Percentiles rank a stretch among this genome's conserved stretches.
These are phyloP conservation scores for Aurinia saxatilis DNA, from an alignment of 345 rosid genomes.

Conservation along the genomic window DNA sequence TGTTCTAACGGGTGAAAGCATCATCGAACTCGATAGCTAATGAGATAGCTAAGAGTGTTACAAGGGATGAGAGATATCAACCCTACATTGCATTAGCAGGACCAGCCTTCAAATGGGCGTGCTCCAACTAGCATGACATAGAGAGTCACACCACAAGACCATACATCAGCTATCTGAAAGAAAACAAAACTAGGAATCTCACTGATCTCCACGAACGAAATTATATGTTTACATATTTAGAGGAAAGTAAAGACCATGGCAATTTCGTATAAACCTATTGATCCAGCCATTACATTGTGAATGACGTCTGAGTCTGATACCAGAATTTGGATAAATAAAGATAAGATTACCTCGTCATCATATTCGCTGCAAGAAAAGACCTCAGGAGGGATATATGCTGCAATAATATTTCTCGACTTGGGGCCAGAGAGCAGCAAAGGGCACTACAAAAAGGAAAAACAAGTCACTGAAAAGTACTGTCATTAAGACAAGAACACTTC, in stretches of 20 bases:
- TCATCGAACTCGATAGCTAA: too few relatives aligned
- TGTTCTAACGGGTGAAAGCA: too few relatives aligned
- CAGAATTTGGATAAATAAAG: too few relatives aligned
- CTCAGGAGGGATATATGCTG: slow-evolving; percentile 84
- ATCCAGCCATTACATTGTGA: background rate
- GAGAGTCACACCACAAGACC: slow-evolving; percentile 96
- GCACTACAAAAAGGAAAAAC: too few relatives aligned
- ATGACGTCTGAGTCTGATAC: background rate
- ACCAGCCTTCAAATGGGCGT: slow-evolving; percentile 92
- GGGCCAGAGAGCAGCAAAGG: slow-evolving; percentile 81
- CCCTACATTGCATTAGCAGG: too few relatives aligned
- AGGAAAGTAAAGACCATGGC: background rate
- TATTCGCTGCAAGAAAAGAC: slow-evolving; percentile 71
- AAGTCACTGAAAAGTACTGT: too few relatives aligned
- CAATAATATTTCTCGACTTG: slow-evolving; percentile 72
- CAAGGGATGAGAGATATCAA: too few relatives aligned
- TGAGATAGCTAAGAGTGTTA: too few relatives aligned
- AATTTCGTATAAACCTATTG: background rate
- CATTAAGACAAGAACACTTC: too few relatives aligned
- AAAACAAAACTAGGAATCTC: slow-evolving; percentile 1
- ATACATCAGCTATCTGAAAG: slow-evolving; percentile 80
- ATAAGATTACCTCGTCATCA: slow-evolving; percentile 63
- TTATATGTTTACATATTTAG: too few relatives aligned
- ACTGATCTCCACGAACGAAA: background rate
- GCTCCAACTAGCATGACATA: slow-evolving; percentile 96